Evolutionary conservation across 1,284 basidiomycete species (phyloP).

Genomic region (Sparassis latifolia): DNA sequence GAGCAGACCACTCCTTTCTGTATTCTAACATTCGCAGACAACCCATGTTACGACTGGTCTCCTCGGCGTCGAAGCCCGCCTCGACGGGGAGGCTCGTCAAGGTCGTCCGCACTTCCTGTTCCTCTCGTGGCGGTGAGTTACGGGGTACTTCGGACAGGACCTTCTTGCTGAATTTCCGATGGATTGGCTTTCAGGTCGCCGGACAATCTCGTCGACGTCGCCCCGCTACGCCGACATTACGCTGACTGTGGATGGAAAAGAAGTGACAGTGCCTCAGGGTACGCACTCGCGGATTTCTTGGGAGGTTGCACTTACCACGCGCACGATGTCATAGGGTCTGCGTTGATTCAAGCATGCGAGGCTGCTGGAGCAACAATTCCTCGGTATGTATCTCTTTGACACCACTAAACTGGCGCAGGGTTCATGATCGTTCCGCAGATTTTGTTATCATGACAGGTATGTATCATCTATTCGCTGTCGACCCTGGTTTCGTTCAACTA

Average conservation of each 20-base stretch:
- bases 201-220: constrained; percentile 60
- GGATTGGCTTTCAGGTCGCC: constrained; percentile 34
- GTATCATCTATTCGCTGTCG: constrained; percentile 8
- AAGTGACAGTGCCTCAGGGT: constrained; percentile 92
- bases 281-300: constrained; percentile 15
- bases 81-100: constrained; percentile 63
- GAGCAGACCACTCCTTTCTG: constrained; percentile 12
- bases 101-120: constrained; percentile 39
- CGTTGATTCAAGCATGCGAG: constrained; percentile 95
- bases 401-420: constrained; percentile 9
- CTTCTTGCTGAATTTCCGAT: background rate
- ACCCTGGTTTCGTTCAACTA: no score
- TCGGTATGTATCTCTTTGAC: constrained; percentile 38
- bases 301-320: background rate
- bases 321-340: constrained; percentile 54
- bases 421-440: constrained; percentile 38
- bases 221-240: constrained; percentile 75
- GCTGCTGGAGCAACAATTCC: constrained; percentile 77
- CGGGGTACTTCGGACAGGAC: background rate
- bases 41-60: constrained; percentile 59
- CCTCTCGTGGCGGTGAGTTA: constrained; percentile 35
- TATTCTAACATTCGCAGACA: background rate
- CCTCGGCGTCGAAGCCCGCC: constrained; percentile 44
- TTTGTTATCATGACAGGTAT: constrained; percentile 90
- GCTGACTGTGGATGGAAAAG: constrained; percentile 87